phyloP scores from a whole-genome alignment of 768 basidiomycete genomes.

The Saitozyma sp. region DNA sequence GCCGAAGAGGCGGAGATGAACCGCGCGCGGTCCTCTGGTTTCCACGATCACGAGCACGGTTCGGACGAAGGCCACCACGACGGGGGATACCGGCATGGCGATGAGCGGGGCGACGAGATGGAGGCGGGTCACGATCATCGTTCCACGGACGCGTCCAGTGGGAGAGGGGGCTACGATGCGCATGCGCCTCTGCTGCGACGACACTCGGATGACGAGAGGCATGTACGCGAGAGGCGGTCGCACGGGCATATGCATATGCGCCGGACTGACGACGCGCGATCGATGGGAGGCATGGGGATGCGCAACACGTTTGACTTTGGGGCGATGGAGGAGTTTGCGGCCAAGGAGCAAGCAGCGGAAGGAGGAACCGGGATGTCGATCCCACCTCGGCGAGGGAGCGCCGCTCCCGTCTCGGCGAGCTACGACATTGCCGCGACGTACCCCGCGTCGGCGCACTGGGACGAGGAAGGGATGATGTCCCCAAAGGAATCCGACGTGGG shows the following conservation, averaged over 20 bases:
- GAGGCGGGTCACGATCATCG: slow-evolving; percentile 10
- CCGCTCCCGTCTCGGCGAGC: slow-evolving; percentile 6
- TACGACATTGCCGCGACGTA: slow-evolving; percentile 32
- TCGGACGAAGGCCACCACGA: slow-evolving; percentile 18
- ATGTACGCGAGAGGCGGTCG: background rate
- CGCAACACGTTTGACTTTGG: slow-evolving; percentile 43
- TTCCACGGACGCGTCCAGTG: background rate
- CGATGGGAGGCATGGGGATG: slow-evolving; percentile 19
- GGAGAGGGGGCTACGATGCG: slow-evolving; percentile 22
- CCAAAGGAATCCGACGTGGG: slow-evolving; percentile 23
- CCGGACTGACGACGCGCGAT: slow-evolving; percentile 11
- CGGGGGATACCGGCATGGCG: slow-evolving; percentile 8
- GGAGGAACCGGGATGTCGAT: background rate
- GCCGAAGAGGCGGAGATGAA: slow-evolving; percentile 50
- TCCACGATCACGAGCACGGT: slow-evolving; percentile 26
- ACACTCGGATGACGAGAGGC: slow-evolving; percentile 6
- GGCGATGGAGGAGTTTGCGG: slow-evolving; percentile 48
- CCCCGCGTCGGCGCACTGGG: slow-evolving; percentile 22
- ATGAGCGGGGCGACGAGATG: slow-evolving; percentile 16
- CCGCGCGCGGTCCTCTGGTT: slow-evolving; percentile 36
- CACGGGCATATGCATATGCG: background rate
- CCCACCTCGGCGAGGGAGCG: background rate
- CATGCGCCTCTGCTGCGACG: slow-evolving; percentile 23
- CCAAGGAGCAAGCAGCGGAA: slow-evolving; percentile 29
- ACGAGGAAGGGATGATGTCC: slow-evolving; percentile 25